Percentiles rank a stretch among this genome's conserved stretches.
These are phyloP conservation scores for Microstegium vimineum DNA, from an alignment of 176 grass and related monocot genomes.

Conservation along the genomic window DNA sequence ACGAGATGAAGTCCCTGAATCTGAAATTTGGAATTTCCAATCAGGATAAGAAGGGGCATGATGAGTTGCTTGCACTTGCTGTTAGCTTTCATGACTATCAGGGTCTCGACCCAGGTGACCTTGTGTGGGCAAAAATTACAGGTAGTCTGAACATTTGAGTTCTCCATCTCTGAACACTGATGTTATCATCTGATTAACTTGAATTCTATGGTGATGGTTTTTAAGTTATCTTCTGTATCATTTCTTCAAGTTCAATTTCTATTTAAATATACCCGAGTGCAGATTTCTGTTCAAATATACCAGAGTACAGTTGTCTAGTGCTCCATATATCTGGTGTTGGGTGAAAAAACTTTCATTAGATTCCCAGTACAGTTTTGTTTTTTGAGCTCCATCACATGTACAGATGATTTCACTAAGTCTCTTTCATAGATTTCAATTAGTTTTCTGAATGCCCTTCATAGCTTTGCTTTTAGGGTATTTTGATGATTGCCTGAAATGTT, in stretches of 20 bases:
- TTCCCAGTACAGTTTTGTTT: neutral
- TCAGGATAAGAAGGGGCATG: slow-evolving; percentile 63
- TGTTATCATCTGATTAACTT: slow-evolving; percentile 20
- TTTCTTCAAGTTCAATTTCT: slow-evolving; percentile 6
- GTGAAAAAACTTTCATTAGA: neutral
- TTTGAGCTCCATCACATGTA: neutral
- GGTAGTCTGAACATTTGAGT: slow-evolving; percentile 44
- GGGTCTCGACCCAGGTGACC: slow-evolving; percentile 79
- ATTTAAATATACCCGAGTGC: neutral
- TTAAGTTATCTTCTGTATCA: neutral
- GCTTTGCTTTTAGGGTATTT: slow-evolving; percentile 4
- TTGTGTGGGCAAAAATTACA: slow-evolving; percentile 99
- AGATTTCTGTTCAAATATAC: neutral
- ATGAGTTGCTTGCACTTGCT: slow-evolving; percentile 89
- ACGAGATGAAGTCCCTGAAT: slow-evolving; percentile 65
- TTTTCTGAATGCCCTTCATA: neutral
- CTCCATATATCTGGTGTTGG: neutral
- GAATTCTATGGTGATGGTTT: neutral
- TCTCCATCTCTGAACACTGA: neutral
- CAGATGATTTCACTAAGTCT: neutral
- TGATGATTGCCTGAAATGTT: neutral
- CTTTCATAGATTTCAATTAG: slow-evolving; percentile 12
- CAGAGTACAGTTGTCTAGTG: neutral
- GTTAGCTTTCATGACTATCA: slow-evolving; percentile 90
- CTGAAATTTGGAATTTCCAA: slow-evolving; percentile 69